A percentile compares a stretch with the other conserved stretches of the same genome.
Evolutionary conservation across 73 alveolate species (phyloP).

Genomic region (Uronychia binucleata): DNA sequence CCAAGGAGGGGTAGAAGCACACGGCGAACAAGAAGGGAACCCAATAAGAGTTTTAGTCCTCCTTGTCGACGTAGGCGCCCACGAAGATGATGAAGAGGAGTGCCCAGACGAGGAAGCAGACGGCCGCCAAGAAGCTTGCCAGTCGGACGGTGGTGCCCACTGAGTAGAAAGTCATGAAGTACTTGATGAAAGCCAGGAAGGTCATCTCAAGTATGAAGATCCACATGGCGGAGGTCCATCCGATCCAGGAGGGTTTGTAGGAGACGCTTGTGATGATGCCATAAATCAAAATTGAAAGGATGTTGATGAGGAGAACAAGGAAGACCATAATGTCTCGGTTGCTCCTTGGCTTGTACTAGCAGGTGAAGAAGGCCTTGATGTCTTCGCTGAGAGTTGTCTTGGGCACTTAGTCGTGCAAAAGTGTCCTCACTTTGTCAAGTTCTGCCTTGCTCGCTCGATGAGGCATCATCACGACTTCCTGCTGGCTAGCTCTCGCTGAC

Average conservation of each 20-base stretch:
- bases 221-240: conserved; percentile 10
- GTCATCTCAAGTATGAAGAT: not conserved
- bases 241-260: not conserved
- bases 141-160: not conserved
- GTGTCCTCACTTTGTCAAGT: not conserved
- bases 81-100: not conserved
- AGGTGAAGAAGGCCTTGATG: not conserved
- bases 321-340: not conserved
- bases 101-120: not conserved
- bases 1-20: not conserved
- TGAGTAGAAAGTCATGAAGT: not conserved
- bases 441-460: not conserved
- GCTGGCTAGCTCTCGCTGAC: not conserved
- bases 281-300: not conserved
- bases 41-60: not conserved
- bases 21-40: not conserved
- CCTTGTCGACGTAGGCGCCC: not conserved
- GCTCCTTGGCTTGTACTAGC: not conserved
- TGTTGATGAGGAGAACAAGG: not conserved
- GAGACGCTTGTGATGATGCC: not conserved
- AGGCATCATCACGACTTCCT: not conserved
- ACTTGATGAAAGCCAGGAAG: not conserved
- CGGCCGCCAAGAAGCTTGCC: not conserved
- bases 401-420: not conserved
- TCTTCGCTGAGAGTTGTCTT: conserved; percentile 3